Conservation (phyloP, 2,329 filamentous ascomycete species). For the Apiospora saccharicola region DNA sequence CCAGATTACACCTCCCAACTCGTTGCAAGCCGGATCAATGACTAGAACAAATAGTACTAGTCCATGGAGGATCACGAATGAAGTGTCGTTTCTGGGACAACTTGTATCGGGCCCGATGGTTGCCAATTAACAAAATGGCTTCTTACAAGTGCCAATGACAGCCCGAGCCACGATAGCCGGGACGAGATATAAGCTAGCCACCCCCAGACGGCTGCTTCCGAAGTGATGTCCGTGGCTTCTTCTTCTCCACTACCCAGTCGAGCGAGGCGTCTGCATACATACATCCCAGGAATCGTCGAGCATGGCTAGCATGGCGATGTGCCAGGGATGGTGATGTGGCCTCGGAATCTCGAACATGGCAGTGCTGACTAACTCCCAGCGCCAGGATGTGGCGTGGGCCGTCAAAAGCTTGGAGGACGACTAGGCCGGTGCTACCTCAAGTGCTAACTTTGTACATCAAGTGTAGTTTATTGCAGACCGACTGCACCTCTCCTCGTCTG, state of each 20-base stretch:
- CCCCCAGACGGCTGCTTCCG: constrained; percentile 11
- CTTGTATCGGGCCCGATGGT: not conserved
- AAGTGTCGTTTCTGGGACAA: not conserved
- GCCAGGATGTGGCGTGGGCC: not conserved
- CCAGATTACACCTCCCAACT: not conserved
- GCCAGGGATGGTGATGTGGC: not conserved
- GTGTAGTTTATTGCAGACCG: not conserved
- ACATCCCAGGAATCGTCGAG: not conserved
- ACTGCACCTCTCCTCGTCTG: too few relatives aligned
- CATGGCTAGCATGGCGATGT: not conserved
- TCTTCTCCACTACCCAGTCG: not conserved
- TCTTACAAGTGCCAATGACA: not conserved
- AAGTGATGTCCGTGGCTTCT: not conserved
- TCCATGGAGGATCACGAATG: not conserved
- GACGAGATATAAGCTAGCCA: constrained; percentile 11
- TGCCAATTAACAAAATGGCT: not conserved
- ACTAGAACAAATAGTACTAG: not conserved
- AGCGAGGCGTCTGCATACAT: not conserved
- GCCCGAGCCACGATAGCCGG: constrained; percentile 12
- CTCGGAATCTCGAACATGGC: constrained; percentile 8
- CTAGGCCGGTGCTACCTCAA: not conserved
- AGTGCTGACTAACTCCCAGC: not conserved
- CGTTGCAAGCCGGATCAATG: not conserved
- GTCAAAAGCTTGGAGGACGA: not conserved
- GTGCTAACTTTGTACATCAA: not conserved